Base-by-base conservation (phyloP, 345 rosid genomes). In the Aurinia saxatilis region DNA sequence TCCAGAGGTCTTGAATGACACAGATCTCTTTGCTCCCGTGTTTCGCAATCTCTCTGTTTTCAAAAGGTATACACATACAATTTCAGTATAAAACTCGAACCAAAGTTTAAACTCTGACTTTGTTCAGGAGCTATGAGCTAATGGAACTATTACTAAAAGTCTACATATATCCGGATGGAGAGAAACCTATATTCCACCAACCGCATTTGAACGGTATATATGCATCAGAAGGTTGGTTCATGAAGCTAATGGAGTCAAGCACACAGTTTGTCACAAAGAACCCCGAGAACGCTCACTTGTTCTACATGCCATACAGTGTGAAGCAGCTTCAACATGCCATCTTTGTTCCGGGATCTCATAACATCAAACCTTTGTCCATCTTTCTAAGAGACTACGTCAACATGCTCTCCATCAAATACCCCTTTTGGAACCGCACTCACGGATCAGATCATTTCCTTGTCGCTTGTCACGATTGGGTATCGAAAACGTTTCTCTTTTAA, bases 391-490 rank as follows among this genome's bases (percentile, higher is more conserved):
- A 88, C 60, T 82, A 84, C 52, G 84, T 78, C 30, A 78, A 78
- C 67, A 73, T 71, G 82, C 73, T 91, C 61, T 84, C 95, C 59
- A 66, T 71, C 42, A 91, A 91, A 67, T 86, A 91, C 69, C 95
- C 95, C 0, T 89, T 83, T 19, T 89, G 98, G 96, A 91, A 88
- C 56, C 89, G 92, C 40, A 82, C 96, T 0, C 98, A 75, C 41
- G 98, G 96, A 34, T 76, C 81, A 21, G 98, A 89, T 75, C 98
- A 91, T 41, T 91, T 91, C 77, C 75, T 91, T 36, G 98, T 84
- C 58, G 98, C 98, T 57, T 91, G 98, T 79, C 98, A 91, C 69
- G 98, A 91, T 65, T 91, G 98, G 98, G 98, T 88, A 86, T 15
- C 18, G 66, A 15, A 69, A 13, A 45, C 27, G 35, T 54, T 21